These are phyloP conservation scores for Gliomastix tumulicola DNA, from an alignment of 2,329 filamentous ascomycete species.

Conservation along the genomic window DNA sequence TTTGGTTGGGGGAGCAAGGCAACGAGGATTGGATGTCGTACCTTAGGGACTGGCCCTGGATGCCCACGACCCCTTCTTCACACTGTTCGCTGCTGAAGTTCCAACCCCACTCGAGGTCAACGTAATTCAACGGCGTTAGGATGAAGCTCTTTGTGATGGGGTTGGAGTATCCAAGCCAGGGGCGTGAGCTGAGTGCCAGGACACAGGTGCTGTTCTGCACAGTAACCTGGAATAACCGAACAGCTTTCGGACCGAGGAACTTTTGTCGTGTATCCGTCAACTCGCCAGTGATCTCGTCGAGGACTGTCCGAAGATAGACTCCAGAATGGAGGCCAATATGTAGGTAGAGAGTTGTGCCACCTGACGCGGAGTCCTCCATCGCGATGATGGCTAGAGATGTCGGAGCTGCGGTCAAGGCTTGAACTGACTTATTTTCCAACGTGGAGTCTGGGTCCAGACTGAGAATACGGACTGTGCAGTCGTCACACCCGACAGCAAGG, in stretches of 20 bases:
- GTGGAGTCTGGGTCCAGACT: constrained; percentile 87
- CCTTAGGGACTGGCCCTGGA: constrained; percentile 83
- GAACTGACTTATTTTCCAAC: constrained; percentile 87
- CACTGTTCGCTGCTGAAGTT: constrained; percentile 96
- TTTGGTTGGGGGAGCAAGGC: too few species aligned
- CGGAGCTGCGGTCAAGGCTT: constrained; percentile 84
- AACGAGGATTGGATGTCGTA: too few species aligned
- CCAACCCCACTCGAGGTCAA: constrained; percentile 86
- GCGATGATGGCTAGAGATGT: constrained; percentile 86
- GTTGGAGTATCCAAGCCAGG: constrained; percentile 95
- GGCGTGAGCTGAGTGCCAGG: constrained; percentile 81
- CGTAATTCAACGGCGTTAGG: constrained; percentile 85
- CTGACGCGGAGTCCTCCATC: constrained; percentile 90
- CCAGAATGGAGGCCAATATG: constrained; percentile 95
- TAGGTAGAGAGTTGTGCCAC: constrained; percentile 82
- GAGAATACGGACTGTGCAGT: constrained; percentile 89
- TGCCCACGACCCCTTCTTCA: constrained; percentile 87
- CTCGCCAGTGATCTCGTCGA: constrained; percentile 94
- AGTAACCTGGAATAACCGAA: constrained; percentile 85
- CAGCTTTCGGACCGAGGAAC: constrained; percentile 85
- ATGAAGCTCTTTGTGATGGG: constrained; percentile 81
- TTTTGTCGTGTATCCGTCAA: constrained; percentile 90
- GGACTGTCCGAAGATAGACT: constrained; percentile 88
- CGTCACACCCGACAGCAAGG: constrained; percentile 92
- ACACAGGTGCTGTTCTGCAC: constrained; percentile 81